Base-by-base conservation (phyloP, 441 rosid genomes). In the Gossypium trilobum region DNA sequence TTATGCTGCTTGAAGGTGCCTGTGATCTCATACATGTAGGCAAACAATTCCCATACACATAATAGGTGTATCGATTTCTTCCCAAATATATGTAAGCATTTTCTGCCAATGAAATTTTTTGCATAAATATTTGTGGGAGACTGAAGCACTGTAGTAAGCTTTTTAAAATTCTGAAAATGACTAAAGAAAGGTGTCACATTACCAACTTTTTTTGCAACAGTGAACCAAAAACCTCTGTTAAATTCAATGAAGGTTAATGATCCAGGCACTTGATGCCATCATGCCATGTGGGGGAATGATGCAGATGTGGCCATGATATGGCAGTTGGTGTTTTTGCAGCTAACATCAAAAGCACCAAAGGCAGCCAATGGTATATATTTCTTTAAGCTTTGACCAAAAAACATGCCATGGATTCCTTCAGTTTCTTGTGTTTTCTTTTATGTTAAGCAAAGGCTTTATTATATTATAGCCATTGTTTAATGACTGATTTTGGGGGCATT, bases 401-500 rank as follows among this genome's bases (percentile, higher is more conserved):
- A 22, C 14, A 23, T 23, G 16, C 27, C 10, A 16, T 17, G 31
- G 27, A 33, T 33, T 33, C 42, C 42, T 33, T 6, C 2, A 33
- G 10, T 33, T 33, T 6, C 42, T 7, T 33, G 10, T 33, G 42
- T 33, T 71, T 71, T 46, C 74, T 44, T 71, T 71, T 22, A 23
- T 44, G 65, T 42, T 59, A 71, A 71, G 68, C 17, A 71, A 70
- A 36, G 4, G 52, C 55, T 11, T 70, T 14, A 19, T 7, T n/a
- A n/a, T 7, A 33, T 0, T 27, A 27, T 3, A 27, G 44, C 14
- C 25, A 42, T 52, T 23, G 17, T 23, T 52, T 31, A 58, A 9
- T 69, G 63, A 62, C 48, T 75, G 74, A 36, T 46, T 70, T 23
- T 16, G 31, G 70, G 10, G 44, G 59, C 36, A 69, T 61, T 46